Percentiles rank a stretch among this genome's conserved stretches.
Conservation (phyloP, 352 stramenopile genomes). For the Blastocystis sp. region DNA sequence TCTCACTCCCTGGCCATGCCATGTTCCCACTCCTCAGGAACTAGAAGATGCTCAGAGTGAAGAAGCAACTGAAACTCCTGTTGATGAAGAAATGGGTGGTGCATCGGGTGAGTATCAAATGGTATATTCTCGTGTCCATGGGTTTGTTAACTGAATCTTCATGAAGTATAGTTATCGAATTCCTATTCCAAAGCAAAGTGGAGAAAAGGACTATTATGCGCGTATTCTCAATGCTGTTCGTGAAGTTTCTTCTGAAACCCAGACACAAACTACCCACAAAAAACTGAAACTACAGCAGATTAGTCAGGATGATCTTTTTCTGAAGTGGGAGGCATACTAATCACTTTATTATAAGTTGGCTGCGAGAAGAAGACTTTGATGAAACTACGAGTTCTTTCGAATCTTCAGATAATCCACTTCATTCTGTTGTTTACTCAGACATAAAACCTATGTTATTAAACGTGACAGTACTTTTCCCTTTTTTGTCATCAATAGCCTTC, state of each 20-base stretch:
- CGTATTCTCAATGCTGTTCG: conserved; percentile 1
- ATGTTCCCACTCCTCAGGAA: not conserved
- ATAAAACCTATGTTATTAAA: conserved; percentile 29
- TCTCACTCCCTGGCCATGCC: conserved; percentile 27
- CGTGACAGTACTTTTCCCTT: not conserved
- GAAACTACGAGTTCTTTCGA: not conserved
- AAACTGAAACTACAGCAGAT: conserved; percentile 10
- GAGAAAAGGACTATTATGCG: conserved; percentile 22
- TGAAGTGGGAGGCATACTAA: not conserved
- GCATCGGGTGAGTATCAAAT: not conserved
- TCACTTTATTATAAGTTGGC: not conserved
- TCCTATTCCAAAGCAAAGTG: conserved; percentile 9
- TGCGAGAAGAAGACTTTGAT: conserved; percentile 28
- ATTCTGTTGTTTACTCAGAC: not conserved
- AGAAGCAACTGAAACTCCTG: not conserved
- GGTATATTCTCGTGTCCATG: conserved; percentile 49
- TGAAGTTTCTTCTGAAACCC: not conserved
- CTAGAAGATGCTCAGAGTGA: not conserved
- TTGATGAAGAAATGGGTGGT: not conserved
- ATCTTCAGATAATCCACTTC: not conserved
- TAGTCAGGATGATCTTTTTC: not conserved
- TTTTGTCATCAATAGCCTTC: not conserved
- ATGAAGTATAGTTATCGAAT: conserved; percentile 31
- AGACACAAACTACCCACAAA: not conserved
- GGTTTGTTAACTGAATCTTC: not conserved